phyloP scores from a whole-genome alignment of 2,329 filamentous ascomycete genomes.

The Curvularia hawaiiensis region DNA sequence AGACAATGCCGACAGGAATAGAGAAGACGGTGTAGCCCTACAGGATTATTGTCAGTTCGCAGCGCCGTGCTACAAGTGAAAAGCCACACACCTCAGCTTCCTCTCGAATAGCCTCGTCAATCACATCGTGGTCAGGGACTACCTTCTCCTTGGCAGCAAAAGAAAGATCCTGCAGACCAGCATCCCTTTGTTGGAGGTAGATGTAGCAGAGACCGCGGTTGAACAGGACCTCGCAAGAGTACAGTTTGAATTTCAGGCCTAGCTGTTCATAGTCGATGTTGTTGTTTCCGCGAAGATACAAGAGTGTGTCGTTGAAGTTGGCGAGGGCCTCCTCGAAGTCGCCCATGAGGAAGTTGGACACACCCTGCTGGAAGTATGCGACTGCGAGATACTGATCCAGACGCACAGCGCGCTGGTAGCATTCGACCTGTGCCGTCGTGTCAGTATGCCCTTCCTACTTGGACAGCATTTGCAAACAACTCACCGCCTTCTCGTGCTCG shows the following conservation, averaged over 20 bases:
- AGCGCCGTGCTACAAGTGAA: background rate
- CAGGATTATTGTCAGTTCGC: conserved; percentile 32
- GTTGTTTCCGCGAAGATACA: conserved; percentile 93
- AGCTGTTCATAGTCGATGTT: conserved; percentile 98
- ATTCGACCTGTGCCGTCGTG: conserved; percentile 72
- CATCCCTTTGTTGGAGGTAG: conserved; percentile 89
- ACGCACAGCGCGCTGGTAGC: conserved; percentile 87
- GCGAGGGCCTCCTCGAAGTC: conserved; percentile 97
- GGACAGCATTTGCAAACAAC: conserved; percentile 41
- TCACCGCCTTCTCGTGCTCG: conserved; percentile 92
- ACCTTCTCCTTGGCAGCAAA: conserved; percentile 96
- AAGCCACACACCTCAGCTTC: conserved; percentile 75
- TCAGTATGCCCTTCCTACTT: conserved; percentile 22
- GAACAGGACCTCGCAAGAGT: conserved; percentile 96
- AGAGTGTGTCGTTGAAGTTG: conserved; percentile 97
- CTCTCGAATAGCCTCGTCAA: conserved; percentile 94
- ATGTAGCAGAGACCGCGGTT: conserved; percentile 98
- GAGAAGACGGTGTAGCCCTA: conserved; percentile 98
- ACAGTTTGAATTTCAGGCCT: conserved; percentile 93
- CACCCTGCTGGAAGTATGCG: conserved; percentile 97
- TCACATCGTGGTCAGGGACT: conserved; percentile 94
- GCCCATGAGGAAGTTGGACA: conserved; percentile 95
- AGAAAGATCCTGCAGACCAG: conserved; percentile 86
- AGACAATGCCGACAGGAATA: conserved; percentile 93
- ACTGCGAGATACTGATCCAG: conserved; percentile 96